Base-by-base conservation (phyloP, 2,329 filamentous ascomycete genomes). In the Trichophyton schoenleinii region DNA sequence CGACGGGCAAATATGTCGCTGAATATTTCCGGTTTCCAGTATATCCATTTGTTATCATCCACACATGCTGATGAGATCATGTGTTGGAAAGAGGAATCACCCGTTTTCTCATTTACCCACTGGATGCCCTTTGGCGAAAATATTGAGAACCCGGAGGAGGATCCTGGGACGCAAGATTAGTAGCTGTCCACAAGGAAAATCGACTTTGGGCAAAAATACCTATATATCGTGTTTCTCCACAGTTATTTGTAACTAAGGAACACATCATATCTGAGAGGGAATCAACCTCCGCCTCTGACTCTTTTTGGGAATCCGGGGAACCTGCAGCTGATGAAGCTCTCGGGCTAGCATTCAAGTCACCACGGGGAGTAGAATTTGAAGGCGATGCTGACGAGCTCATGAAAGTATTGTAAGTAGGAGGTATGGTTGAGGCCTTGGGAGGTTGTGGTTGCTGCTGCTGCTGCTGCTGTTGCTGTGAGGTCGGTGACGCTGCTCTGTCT, bases 21-120 rank as follows among this genome's bases (percentile, higher is more conserved):
- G 73, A 97, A 97, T 25, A 97, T 87, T 71, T 97, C 91, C n/a
- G 91, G 91, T 70, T 95, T 96, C 94, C 94, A 97, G 68, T 94
- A 89, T 68, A 89, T 90, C 88, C 90, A 96, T 71, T 95, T 96
- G 74, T 94, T 89, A 69, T 96, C 90, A 67, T 96, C 89, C 48
- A 95, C 85, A 28, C 88, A 89, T n/a, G 92, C 88, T 59, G 89
- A 87, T 1, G 87, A 87, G 61, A 99, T 96, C 88, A 96, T 97
- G 61, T 89, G 83, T 72, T 95, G 89, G 74, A 99, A 99, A 0
- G 91, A 95, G 22, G 81, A 85, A 71, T 99, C 94, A n/a, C 94
- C 94, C 1, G 91, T 97, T 78, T 95, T 96, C 67, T 94, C 87
- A 69, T 96, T 97, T 60, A 99, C 92, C 94, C 94, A 99, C 73